Base-by-base conservation (phyloP, 1,284 basidiomycete genomes). In the Hortiboletus rubellus region DNA sequence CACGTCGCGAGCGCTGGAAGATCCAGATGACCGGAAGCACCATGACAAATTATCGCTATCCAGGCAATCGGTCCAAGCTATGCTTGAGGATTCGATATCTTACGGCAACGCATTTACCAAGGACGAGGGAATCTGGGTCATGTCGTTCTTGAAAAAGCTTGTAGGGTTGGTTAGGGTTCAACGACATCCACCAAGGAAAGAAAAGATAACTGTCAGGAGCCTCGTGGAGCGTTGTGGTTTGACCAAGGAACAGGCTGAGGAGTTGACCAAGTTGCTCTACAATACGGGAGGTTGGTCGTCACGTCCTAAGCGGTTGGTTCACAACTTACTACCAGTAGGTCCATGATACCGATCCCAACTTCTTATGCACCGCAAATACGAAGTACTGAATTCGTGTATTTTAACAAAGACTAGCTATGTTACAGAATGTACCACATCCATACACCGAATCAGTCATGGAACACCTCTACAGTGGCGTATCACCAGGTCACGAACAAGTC, bases 81-180 rank as follows among this genome's bases (percentile, higher is more conserved):
- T 71, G 64, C 54, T 71, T 0, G 66, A 71, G 45, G 58, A 63
- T 30, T 63, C 64, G 30, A 50, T 60, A 37, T 63, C 69, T 40
- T 60, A 58, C 43, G 64, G 63, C 11, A 55, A 46, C 17, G 11
- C 53, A 40, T 66, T 65, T 24, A 51, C 11, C 56, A 65, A 38
- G 46, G 66, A 63, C 24, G 59, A 57, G 33, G 51, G 27, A 11
- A 34, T 8, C 36, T 65, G 66, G 67, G 58, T 70, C 34, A 63
- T 70, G 66, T 50, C 52, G 12, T 72, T 72, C 37, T 56, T 70
- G 55, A 68, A 10, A 37, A 67, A 11, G 49, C 36, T 68, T 17
- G 50, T 55, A 49, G 61, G 27, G 24, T 45, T 71, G 46, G 46
- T 70, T 5, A 57, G 9, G 43, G 40, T 46, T 30, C 66, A 22